Evolutionary conservation across 441 rosid genomes (phyloP).

Genomic region (Raphanus hybrid): DNA sequence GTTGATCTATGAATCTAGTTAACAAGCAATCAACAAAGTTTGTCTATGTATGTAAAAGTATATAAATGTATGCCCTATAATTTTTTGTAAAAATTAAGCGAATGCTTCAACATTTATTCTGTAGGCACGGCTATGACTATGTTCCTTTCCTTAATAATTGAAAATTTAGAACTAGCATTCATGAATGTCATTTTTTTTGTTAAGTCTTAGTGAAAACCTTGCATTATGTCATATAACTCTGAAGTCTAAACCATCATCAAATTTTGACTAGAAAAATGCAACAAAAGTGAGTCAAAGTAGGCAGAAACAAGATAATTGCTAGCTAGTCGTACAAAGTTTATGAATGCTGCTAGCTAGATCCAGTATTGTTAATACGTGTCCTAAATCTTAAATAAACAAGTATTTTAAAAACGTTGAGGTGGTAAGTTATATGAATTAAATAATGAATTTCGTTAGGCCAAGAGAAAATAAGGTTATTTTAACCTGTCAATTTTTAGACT

Average conservation of each 20-base stretch:
- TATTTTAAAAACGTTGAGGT: conserved; percentile 28
- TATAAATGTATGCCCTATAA: no score
- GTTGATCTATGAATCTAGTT: no score
- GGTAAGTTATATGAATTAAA: conserved; percentile 23
- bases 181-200: background rate
- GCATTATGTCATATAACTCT: background rate
- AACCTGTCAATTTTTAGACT: conserved; percentile 37
- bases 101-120: no score
- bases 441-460: conserved; percentile 28
- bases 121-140: no score
- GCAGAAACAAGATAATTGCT: conserved; percentile 36
- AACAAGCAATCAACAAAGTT: no score
- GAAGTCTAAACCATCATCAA: conserved; percentile 19
- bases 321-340: conserved; percentile 27
- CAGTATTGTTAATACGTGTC: conserved; percentile 38
- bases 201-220: background rate
- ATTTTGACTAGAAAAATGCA: conserved; percentile 24
- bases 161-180: background rate
- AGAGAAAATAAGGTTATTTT: conserved; percentile 30
- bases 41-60: no score
- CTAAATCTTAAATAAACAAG: conserved; percentile 20
- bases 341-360: conserved; percentile 38
- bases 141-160: background rate
- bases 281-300: conserved; percentile 30
- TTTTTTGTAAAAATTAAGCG: no score